Evolutionary conservation across 768 basidiomycete species (phyloP).

Genomic region (Cytidiella melzeri): DNA sequence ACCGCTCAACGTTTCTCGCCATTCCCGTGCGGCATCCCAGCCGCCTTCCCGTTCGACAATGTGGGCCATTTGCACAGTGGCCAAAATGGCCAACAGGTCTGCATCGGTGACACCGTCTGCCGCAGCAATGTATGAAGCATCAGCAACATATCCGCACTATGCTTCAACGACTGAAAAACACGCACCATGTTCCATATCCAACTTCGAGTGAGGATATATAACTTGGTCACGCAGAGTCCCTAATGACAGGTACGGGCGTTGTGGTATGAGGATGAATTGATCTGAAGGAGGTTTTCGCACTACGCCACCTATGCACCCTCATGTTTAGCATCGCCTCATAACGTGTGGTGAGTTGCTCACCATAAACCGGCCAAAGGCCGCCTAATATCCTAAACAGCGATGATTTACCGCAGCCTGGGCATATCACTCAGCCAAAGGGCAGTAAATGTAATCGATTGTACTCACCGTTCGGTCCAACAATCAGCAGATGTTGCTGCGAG

Average conservation of each 20-base stretch:
- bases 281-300: conserved; percentile 86
- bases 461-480: conserved; percentile 89
- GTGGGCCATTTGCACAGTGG: conserved; percentile 75
- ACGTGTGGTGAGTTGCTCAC: conserved; percentile 13
- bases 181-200: conserved; percentile 74
- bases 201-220: conserved; percentile 85
- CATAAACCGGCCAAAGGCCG: conserved; percentile 89
- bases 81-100: conserved; percentile 65
- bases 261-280: conserved; percentile 92
- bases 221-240: conserved; percentile 95
- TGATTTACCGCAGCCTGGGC: conserved; percentile 81
- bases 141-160: no score
- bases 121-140: neutral
- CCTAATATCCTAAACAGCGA: conserved; percentile 94
- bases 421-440: no score
- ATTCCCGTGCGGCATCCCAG: conserved; percentile 85
- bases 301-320: conserved; percentile 49
- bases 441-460: no score
- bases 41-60: conserved; percentile 96
- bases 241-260: conserved; percentile 89
- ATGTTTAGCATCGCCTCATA: no score
- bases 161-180: conserved; percentile 13
- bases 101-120: conserved; percentile 70
- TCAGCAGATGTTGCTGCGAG: conserved; percentile 77
- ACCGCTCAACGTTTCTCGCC: conserved; percentile 90